phyloP scores from a whole-genome alignment of 2,329 filamentous ascomycete species.

The Macrophomina tecta region DNA sequence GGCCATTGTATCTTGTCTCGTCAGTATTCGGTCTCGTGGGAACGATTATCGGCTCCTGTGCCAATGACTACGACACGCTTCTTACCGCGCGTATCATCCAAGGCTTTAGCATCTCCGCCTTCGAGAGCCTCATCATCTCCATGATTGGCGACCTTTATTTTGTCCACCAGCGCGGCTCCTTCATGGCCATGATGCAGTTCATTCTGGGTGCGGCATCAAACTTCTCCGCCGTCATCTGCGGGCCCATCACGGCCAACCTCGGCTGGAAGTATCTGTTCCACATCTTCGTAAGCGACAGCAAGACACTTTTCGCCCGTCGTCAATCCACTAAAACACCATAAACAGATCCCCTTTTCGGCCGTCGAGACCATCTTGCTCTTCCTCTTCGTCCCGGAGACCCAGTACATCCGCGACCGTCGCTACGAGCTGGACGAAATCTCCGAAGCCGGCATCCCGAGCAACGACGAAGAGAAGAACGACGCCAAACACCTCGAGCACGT shows the following conservation, averaged over 20 bases:
- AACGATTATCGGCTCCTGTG: slow-evolving; percentile 43
- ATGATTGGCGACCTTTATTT: slow-evolving; percentile 58
- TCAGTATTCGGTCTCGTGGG: slow-evolving; percentile 30
- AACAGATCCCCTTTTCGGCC: slow-evolving; percentile 40
- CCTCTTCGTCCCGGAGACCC: slow-evolving; percentile 60
- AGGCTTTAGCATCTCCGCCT: slow-evolving; percentile 46
- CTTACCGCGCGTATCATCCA: slow-evolving; percentile 52
- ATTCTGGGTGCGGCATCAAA: slow-evolving; percentile 38
- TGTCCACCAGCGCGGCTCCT: slow-evolving; percentile 53
- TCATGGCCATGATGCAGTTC: slow-evolving; percentile 54
- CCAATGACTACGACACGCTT: slow-evolving; percentile 57
- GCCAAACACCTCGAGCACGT: slow-evolving; percentile 17
- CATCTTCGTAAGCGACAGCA: slow-evolving; percentile 49
- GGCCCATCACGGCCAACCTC: slow-evolving; percentile 15
- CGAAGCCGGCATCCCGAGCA: neutral
- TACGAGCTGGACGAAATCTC: slow-evolving; percentile 29
- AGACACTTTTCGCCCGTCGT: slow-evolving; percentile 44
- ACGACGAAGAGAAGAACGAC: neutral
- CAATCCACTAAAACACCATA: slow-evolving; percentile 46
- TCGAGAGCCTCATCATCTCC: slow-evolving; percentile 42
- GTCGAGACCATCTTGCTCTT: slow-evolving; percentile 52
- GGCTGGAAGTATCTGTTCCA: slow-evolving; percentile 59
- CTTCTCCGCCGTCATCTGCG: slow-evolving; percentile 12
- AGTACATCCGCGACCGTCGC: slow-evolving; percentile 50
- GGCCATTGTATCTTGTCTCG: slow-evolving; percentile 54